Evolutionary conservation across 805 yeast species (phyloP).

Genomic region (Cyberlindnera mycetangii): DNA sequence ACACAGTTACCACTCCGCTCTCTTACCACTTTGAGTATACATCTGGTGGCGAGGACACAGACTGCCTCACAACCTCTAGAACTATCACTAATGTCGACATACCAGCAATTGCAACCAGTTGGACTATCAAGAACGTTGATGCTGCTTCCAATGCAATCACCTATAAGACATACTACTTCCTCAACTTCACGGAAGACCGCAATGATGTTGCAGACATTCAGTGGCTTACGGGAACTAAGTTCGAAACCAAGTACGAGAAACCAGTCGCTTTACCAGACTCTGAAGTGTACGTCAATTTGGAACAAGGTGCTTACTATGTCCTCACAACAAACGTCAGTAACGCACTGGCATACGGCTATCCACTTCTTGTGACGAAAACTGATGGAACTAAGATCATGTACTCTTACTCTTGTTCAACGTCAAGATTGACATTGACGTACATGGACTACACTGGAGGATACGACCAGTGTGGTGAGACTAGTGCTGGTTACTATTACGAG

Average conservation of each 20-base stretch:
- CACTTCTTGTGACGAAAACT: slow-evolving; percentile 5
- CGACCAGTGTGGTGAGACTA: slow-evolving; percentile 6
- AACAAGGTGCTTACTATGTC: slow-evolving; percentile 18
- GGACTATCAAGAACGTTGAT: slow-evolving; percentile 7
- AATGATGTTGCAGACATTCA: slow-evolving; percentile 19
- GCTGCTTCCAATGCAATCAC: neutral
- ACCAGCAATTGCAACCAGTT: slow-evolving; percentile 5
- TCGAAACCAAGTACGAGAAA: neutral
- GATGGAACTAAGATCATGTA: slow-evolving; percentile 12
- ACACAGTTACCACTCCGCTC: slow-evolving; percentile 18
- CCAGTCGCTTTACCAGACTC: slow-evolving; percentile 1
- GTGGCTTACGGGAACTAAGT: slow-evolving; percentile 9
- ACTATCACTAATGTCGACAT: slow-evolving; percentile 6
- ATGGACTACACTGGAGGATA: slow-evolving; percentile 3
- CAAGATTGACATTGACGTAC: slow-evolving; percentile 1
- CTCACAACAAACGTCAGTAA: neutral
- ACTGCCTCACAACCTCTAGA: slow-evolving; percentile 9
- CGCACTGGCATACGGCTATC: slow-evolving; percentile 2
- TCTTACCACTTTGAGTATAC: slow-evolving; percentile 7
- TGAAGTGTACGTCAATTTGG: slow-evolving; percentile 17
- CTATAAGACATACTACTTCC: slow-evolving; percentile 12
- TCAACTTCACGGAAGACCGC: slow-evolving; percentile 20
- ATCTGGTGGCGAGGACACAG: slow-evolving; percentile 9
- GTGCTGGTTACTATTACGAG: slow-evolving; percentile 7
- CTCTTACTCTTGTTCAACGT: slow-evolving; percentile 1